Conservation (phyloP, 2,329 filamentous ascomycete species). For the Ramichloridium luteum region DNA sequence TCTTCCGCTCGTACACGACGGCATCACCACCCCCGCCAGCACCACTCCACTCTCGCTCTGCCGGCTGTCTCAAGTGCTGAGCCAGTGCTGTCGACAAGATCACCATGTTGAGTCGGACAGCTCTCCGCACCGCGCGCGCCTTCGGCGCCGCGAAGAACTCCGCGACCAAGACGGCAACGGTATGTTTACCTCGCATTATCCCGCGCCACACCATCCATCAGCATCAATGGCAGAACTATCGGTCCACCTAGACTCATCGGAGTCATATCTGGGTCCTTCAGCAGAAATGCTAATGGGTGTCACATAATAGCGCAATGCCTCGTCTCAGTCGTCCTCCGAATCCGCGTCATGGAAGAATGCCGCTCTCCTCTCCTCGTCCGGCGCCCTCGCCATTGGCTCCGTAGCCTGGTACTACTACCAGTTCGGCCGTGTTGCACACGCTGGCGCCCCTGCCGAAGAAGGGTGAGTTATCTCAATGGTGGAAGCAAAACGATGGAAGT, state of each 20-base stretch:
- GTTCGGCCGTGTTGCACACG: conserved; percentile 77
- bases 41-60: conserved; percentile 4
- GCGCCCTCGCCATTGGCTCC: conserved; percentile 73
- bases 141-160: conserved; percentile 65
- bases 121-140: conserved; percentile 77
- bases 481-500: conserved; percentile 13
- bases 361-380: conserved; percentile 75
- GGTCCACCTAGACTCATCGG: too few species aligned
- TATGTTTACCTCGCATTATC: conserved; percentile 22
- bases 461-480: conserved; percentile 53
- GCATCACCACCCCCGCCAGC: conserved; percentile 7
- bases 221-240: too few species aligned
- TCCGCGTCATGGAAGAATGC: conserved; percentile 67
- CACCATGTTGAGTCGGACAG: conserved; percentile 89
- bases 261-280: too few species aligned
- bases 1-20: not conserved
- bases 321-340: conserved; percentile 57
- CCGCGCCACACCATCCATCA: too few species aligned
- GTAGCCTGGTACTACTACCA: conserved; percentile 96
- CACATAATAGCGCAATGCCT: conserved; percentile 43
- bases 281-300: too few species aligned
- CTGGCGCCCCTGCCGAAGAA: conserved; percentile 90
- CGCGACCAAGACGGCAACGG: conserved; percentile 34
- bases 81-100: conserved; percentile 12
- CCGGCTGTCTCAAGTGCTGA: conserved; percentile 24